phyloP scores from a whole-genome alignment of 768 basidiomycete species.

The Russula dissimulans region DNA sequence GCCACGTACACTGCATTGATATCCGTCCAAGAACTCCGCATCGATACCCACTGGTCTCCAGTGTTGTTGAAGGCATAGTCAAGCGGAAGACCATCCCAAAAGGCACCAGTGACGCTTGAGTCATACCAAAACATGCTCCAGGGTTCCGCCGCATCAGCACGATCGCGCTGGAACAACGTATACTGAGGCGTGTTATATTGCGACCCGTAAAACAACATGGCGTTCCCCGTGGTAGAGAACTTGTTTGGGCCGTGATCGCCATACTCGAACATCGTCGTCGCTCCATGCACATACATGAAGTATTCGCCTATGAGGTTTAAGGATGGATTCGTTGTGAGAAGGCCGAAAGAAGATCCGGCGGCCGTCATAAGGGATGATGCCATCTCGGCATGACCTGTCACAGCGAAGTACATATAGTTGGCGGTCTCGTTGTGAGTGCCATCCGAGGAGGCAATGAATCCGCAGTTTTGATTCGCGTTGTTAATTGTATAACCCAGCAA shows the following conservation, averaged over 20 bases:
- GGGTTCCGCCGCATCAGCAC: conserved; percentile 49
- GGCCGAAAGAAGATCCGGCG: conserved; percentile 72
- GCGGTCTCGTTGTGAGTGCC: conserved; percentile 92
- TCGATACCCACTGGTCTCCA: conserved; percentile 79
- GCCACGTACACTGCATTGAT: conserved; percentile 73
- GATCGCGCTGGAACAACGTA: conserved; percentile 84
- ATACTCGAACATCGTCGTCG: conserved; percentile 78
- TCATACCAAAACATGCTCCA: conserved; percentile 85
- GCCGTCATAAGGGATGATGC: conserved; percentile 71
- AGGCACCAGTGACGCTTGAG: conserved; percentile 72
- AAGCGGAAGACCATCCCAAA: conserved; percentile 79
- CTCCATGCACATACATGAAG: conserved; percentile 84
- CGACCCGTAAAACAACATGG: conserved; percentile 68
- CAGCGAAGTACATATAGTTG: conserved; percentile 95
- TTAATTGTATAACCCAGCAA: conserved; percentile 60
- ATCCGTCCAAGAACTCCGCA: conserved; percentile 91
- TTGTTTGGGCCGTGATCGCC: conserved; percentile 92
- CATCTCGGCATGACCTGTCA: conserved; percentile 87
- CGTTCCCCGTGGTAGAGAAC: conserved; percentile 87
- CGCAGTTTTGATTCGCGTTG: conserved; percentile 76
- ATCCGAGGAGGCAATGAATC: conserved; percentile 39
- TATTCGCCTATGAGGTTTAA: conserved; percentile 66
- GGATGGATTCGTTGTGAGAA: conserved; percentile 63
- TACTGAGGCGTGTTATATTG: conserved; percentile 64
- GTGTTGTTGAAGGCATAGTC: conserved; percentile 73